Base-by-base conservation (phyloP, 1,139 yeast species). In the Saccharomyces hybrid region DNA sequence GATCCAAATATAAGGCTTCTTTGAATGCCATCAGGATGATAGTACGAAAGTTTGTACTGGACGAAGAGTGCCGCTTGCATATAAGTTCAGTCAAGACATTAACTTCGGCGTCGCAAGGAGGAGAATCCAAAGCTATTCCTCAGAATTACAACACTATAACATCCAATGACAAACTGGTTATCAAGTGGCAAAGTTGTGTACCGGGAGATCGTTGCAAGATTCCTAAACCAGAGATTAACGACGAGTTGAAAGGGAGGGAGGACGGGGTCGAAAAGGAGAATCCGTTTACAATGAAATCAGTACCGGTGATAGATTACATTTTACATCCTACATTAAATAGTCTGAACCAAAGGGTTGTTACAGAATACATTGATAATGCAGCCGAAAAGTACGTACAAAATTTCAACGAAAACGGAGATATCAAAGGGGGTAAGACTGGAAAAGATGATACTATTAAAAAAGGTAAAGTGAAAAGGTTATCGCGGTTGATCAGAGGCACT, bases 101-200 rank as follows among this genome's bases (percentile, higher is more conserved):
- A 30, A 20, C 64, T 41, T 34, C 51, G 49, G 30, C 47, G 54
- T 20, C 47, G 54, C 25, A 46, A 56, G 28, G 51, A 56, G 52
- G 42, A 63, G 47, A 55, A 52, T 14, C 54, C 54, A n/a, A 63
- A 63, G 57, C 63, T 64, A 48, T 59, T 68, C 8, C 13, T 38
- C 44, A 16, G 13, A 38, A 16, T 6, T 38, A 38, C 11, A 38
- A 38, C 7, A 38, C 44, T 34, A 62, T 70, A 27, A 56, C 73
- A 50, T 56, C 67, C 57, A 70, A 83, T 7, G 81, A 84, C 26
- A 83, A 83, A 60, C 70, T 85, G 27, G 71, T 78, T 28, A 69
- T 85, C 2, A 74, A 84, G 55, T 85, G 89, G 88, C 73, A 78
- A 51, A 84, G 88, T 0, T 83, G 88, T 61, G 63, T 71, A 20